A percentile compares a stretch with the other conserved stretches of the same genome.
Conservation (phyloP, 345 rosid species). For the Eucalyptus cloeziana region DNA sequence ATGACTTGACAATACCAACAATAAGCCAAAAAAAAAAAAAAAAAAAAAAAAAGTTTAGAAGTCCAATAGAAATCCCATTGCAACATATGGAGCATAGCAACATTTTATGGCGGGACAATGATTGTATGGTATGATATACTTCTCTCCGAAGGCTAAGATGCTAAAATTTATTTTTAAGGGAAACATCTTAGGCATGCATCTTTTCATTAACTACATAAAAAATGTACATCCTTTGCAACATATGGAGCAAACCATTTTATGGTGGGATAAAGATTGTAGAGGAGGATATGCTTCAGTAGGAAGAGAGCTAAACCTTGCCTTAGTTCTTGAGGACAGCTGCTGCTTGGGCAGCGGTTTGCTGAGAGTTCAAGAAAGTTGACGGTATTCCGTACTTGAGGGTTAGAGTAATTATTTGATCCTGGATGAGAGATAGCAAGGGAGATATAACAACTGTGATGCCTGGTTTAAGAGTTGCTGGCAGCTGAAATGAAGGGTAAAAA, state of each 20-base stretch:
- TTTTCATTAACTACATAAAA: too few relatives aligned
- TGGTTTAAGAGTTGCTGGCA: conserved; percentile 69
- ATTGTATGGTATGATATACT: too few relatives aligned
- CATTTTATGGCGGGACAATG: accelerated
- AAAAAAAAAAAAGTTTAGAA: too few relatives aligned
- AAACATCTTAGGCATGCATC: too few relatives aligned
- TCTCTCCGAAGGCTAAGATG: too few relatives aligned
- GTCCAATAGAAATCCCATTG: too few relatives aligned
- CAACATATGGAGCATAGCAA: too few relatives aligned
- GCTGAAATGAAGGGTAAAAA: conserved; percentile 22
- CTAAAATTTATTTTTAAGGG: too few relatives aligned
- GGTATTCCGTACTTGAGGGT: conserved; percentile 82
- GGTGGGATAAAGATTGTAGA: not conserved
- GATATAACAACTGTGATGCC: conserved; percentile 85
- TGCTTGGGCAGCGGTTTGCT: conserved; percentile 72
- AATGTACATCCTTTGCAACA: too few relatives aligned
- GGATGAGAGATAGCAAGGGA: conserved; percentile 77
- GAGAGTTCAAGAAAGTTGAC: conserved; percentile 78
- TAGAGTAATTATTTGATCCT: conserved; percentile 78
- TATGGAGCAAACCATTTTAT: too few relatives aligned
- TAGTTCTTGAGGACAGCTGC: conserved; percentile 74
- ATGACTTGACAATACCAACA: too few relatives aligned
- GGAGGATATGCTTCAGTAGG: not conserved
- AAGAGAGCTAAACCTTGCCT: conserved; percentile 34
- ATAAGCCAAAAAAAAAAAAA: too few relatives aligned